These are phyloP conservation scores for Axilococcus clingmanii DNA, from an alignment of 139 green algal genomes.

Conservation along the genomic window DNA sequence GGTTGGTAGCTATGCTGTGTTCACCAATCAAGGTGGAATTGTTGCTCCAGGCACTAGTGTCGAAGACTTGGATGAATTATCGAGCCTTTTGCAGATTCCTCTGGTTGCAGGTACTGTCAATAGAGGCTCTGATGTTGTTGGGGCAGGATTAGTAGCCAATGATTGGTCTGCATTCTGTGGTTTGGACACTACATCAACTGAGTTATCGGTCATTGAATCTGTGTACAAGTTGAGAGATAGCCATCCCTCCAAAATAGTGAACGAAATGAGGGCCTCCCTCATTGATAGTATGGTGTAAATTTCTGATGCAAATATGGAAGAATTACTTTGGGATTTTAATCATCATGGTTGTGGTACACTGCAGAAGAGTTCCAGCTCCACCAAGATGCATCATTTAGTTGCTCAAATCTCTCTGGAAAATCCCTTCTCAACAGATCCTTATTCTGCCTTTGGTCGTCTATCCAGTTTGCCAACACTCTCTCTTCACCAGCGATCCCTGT, in stretches of 20 bases:
- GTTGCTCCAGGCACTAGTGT: conserved; percentile 75
- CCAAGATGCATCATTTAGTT: too few species aligned
- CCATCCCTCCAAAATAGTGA: conserved; percentile 74
- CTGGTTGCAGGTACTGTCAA: conserved; percentile 97
- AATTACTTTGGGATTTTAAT: conserved; percentile 1
- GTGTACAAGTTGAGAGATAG: conserved; percentile 88
- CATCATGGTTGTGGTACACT: too few species aligned
- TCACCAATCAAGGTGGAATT: conserved; percentile 93
- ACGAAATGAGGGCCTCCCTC: conserved; percentile 79
- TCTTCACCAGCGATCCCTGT: too few species aligned
- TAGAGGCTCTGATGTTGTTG: conserved; percentile 89
- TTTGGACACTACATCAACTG: conserved; percentile 92
- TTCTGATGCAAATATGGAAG: background rate
- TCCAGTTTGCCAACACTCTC: too few species aligned
- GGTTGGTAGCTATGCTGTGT: conserved; percentile 86
- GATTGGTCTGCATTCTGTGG: conserved; percentile 96
- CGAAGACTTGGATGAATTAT: conserved; percentile 97
- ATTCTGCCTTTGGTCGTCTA: too few species aligned
- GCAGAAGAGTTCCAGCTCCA: too few species aligned
- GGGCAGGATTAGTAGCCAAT: conserved; percentile 77
- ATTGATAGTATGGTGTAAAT: conserved; percentile 86
- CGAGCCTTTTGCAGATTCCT: conserved; percentile 86
- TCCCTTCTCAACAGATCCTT: too few species aligned
- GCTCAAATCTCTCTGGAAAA: too few species aligned
- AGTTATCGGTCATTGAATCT: conserved; percentile 90